Conservation (phyloP, 148 eudicot genomes). For the Rhododendron henanense region DNA sequence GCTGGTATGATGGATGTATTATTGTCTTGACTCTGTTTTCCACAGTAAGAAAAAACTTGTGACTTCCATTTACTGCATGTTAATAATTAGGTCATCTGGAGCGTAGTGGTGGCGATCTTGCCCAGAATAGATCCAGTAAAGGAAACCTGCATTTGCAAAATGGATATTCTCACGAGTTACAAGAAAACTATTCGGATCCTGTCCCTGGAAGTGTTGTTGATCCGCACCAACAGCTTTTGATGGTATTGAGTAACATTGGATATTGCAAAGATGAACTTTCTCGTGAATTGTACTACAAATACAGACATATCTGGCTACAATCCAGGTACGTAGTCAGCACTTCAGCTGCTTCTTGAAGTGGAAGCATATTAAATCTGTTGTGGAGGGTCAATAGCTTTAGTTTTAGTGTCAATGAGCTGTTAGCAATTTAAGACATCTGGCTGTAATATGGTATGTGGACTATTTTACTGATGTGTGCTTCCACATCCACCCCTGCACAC, state of each 20-base stretch:
- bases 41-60: background rate
- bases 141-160: constrained; percentile 52
- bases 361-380: background rate
- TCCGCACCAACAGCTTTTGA: constrained; percentile 77
- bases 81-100: constrained; percentile 74
- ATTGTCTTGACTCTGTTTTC: background rate
- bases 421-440: background rate
- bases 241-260: constrained; percentile 96
- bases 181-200: constrained; percentile 50
- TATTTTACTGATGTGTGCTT: background rate
- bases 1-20: constrained; percentile 52
- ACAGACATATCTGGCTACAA: constrained; percentile 71
- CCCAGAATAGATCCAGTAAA: constrained; percentile 49
- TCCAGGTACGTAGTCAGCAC: constrained; percentile 42
- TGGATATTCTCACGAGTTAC: constrained; percentile 50
- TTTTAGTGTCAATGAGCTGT: background rate
- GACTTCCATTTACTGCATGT: constrained; percentile 11
- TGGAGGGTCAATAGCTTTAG: background rate
- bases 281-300: constrained; percentile 70
- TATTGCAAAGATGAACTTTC: constrained; percentile 94
- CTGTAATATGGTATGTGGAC: background rate
- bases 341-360: background rate
- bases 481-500: background rate
- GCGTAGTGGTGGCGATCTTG: constrained; percentile 62
- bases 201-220: constrained; percentile 68